phyloP scores from a whole-genome alignment of 352 stramenopile genomes.

The Blastocystis sp. region DNA sequence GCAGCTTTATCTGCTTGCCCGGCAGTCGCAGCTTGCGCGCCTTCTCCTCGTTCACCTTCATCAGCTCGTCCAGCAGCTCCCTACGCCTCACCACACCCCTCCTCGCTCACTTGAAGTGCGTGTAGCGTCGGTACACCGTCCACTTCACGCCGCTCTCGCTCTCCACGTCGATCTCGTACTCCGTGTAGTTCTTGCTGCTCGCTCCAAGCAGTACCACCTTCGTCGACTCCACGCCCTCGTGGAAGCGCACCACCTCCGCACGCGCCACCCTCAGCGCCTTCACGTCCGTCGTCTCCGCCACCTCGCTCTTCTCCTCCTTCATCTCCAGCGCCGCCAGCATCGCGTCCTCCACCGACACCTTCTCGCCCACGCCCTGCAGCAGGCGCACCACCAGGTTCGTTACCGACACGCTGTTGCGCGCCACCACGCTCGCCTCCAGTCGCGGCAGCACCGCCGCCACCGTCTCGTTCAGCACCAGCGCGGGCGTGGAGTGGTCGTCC shows the following conservation, averaged over 20 bases:
- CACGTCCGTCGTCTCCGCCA: neutral
- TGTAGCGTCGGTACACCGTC: slow-evolving; percentile 38
- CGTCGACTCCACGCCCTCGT: slow-evolving; percentile 38
- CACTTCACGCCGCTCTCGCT: slow-evolving; percentile 25
- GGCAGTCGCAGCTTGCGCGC: neutral
- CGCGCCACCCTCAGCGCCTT: neutral
- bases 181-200: neutral
- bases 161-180: slow-evolving; percentile 54
- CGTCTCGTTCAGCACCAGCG: slow-evolving; percentile 25
- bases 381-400: slow-evolving; percentile 61
- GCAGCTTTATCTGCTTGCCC: slow-evolving; percentile 48
- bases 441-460: slow-evolving; percentile 23
- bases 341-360: slow-evolving; percentile 4
- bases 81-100: slow-evolving; percentile 23
- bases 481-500: slow-evolving; percentile 11
- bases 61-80: slow-evolving; percentile 12
- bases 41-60: neutral
- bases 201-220: neutral
- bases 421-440: slow-evolving; percentile 23
- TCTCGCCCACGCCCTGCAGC: neutral
- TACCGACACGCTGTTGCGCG: neutral
- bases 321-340: slow-evolving; percentile 24
- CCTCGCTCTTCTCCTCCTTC: neutral
- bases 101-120: slow-evolving; percentile 38
- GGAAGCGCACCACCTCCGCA: slow-evolving; percentile 10